A percentile compares a stretch with the other conserved stretches of the same genome.
These are phyloP conservation scores for Cyberlindnera mrakii DNA, from an alignment of 805 yeast genomes.

Conservation along the genomic window DNA sequence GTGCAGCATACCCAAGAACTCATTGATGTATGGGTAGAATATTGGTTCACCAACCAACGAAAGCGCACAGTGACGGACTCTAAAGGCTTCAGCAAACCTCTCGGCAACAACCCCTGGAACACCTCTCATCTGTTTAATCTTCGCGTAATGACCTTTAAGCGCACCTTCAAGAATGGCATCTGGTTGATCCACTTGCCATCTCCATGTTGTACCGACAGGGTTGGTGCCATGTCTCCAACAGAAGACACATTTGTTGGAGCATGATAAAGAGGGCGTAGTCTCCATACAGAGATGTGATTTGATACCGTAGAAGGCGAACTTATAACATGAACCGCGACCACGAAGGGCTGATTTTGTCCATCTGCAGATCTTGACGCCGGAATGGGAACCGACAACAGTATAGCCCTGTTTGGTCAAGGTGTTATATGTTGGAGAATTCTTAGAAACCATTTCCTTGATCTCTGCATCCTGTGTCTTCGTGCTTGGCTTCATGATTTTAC, in stretches of 20 bases:
- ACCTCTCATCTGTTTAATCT: constrained; percentile 91
- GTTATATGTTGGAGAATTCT: constrained; percentile 51
- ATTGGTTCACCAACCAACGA: constrained; percentile 94
- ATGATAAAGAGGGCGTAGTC: constrained; percentile 87
- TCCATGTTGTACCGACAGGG: constrained; percentile 93
- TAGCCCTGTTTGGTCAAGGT: constrained; percentile 91
- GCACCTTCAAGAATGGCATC: constrained; percentile 82
- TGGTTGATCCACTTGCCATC: constrained; percentile 94
- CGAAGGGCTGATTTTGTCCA: constrained; percentile 95
- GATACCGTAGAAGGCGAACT: constrained; percentile 88
- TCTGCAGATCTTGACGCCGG: constrained; percentile 91
- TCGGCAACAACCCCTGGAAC: constrained; percentile 92
- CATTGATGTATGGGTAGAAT: constrained; percentile 85
- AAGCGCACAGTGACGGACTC: constrained; percentile 85
- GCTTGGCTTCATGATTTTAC: constrained; percentile 39
- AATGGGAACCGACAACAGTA: constrained; percentile 87
- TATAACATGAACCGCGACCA: constrained; percentile 92
- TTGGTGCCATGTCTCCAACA: constrained; percentile 98
- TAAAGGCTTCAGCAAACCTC: constrained; percentile 85
- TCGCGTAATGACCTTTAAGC: constrained; percentile 79
- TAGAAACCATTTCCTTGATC: constrained; percentile 66
- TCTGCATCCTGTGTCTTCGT: constrained; percentile 74
- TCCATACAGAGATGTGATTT: constrained; percentile 92
- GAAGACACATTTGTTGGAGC: constrained; percentile 92
- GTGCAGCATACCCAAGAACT: constrained; percentile 76